These are phyloP conservation scores for Candolleomyces aberdarensis DNA, from an alignment of 768 basidiomycete species.

Conservation along the genomic window DNA sequence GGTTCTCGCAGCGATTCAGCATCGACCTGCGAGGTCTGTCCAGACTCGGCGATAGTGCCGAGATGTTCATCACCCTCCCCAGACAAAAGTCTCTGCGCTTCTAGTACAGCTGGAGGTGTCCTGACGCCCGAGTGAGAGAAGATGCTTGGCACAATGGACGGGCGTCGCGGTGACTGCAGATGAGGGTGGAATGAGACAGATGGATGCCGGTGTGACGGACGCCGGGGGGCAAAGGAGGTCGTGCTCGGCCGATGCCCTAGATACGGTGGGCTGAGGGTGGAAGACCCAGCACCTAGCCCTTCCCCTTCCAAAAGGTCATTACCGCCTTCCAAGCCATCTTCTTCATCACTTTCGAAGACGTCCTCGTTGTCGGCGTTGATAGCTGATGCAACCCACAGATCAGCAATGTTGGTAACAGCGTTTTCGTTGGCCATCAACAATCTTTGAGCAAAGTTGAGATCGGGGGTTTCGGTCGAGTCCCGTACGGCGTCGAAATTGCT, in stretches of 20 bases:
- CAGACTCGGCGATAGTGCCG: conserved; percentile 52
- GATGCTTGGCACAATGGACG: conserved; percentile 68
- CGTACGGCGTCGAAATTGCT: conserved; percentile 45
- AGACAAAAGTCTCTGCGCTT: conserved; percentile 62
- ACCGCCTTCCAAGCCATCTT: conserved; percentile 28
- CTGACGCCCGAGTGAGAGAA: conserved; percentile 83
- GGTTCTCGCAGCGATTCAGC: conserved; percentile 47
- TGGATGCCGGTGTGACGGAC: conserved; percentile 20
- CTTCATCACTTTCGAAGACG: conserved; percentile 58
- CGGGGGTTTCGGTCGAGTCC: conserved; percentile 33
- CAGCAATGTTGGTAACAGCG: conserved; percentile 90
- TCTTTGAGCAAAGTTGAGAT: conserved; percentile 85
- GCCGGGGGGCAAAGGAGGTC: conserved; percentile 17
- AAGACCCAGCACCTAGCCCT: conserved; percentile 1
- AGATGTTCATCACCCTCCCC: conserved; percentile 31
- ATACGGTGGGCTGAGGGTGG: conserved; percentile 14
- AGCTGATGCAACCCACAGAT: conserved; percentile 96
- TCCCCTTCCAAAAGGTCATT: conserved; percentile 15
- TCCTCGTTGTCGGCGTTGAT: conserved; percentile 94
- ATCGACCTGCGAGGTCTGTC: conserved; percentile 30
- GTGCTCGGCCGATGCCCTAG: conserved; percentile 29
- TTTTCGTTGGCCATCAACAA: conserved; percentile 92
- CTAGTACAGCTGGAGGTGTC: conserved; percentile 70
- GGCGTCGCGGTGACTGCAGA: conserved; percentile 42
- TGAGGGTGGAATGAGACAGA: conserved; percentile 32